Evolutionary conservation across 345 rosid genomes (phyloP).

Genomic region (Eutrema heterophyllum): DNA sequence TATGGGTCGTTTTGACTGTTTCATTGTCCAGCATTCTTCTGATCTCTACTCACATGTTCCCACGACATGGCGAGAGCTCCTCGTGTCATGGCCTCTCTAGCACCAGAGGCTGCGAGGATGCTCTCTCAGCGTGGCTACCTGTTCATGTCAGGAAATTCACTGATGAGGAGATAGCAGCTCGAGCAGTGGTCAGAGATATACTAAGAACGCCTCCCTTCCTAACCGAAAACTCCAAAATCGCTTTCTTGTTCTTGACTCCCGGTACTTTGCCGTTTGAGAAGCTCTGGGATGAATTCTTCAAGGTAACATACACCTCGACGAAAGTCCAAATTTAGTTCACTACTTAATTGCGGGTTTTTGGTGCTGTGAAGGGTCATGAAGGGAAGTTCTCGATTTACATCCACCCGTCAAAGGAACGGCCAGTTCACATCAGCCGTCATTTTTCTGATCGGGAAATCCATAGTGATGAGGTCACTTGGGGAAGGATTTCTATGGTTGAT

Average conservation of each 20-base stretch:
- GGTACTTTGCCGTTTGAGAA: slow-evolving; percentile 88
- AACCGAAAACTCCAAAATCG: slow-evolving; percentile 62
- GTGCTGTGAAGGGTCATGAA: slow-evolving; percentile 63
- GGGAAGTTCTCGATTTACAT: slow-evolving; percentile 71
- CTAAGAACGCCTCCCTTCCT: slow-evolving; percentile 48
- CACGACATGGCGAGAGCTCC: slow-evolving; percentile 47
- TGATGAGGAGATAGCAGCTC: slow-evolving; percentile 76
- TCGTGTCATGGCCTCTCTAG: slow-evolving; percentile 62
- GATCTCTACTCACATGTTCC: slow-evolving; percentile 67
- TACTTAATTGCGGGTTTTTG: neutral
- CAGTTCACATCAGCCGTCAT: slow-evolving; percentile 69
- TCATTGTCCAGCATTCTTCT: slow-evolving; percentile 76
- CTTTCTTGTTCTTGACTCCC: slow-evolving; percentile 89
- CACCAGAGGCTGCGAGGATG: slow-evolving; percentile 55
- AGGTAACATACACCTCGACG: slow-evolving; percentile 31
- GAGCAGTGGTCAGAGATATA: slow-evolving; percentile 66
- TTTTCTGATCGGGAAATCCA: slow-evolving; percentile 62
- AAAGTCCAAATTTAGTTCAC: neutral
- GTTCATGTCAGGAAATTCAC: slow-evolving; percentile 75
- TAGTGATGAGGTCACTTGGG: slow-evolving; percentile 91
- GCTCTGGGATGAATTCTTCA: slow-evolving; percentile 89
- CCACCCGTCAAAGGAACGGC: slow-evolving; percentile 73
- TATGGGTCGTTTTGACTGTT: slow-evolving; percentile 74
- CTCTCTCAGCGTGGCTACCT: slow-evolving; percentile 77
- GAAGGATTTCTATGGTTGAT: slow-evolving; percentile 92